These are phyloP conservation scores for Mycosphaerella sp. DNA, from an alignment of 2,329 filamentous ascomycete species.

Conservation along the genomic window DNA sequence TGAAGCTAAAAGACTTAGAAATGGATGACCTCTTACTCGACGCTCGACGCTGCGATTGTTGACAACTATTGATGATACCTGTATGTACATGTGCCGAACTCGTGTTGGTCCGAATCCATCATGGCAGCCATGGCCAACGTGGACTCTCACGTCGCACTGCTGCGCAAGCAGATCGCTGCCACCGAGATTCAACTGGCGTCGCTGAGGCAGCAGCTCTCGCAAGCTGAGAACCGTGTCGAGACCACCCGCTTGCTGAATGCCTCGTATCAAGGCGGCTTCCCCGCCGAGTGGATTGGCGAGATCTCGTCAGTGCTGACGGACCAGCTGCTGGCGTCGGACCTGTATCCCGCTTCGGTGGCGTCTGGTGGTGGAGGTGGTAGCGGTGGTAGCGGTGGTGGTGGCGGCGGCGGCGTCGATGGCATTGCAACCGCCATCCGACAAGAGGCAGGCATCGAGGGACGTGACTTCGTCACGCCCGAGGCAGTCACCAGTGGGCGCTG, in stretches of 20 bases:
- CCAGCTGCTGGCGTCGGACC: slow-evolving; percentile 12
- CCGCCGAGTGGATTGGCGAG: slow-evolving; percentile 41
- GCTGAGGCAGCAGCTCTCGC: slow-evolving; percentile 39
- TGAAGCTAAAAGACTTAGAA: too few relatives aligned
- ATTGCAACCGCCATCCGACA: slow-evolving; percentile 22
- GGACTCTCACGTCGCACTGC: slow-evolving; percentile 32
- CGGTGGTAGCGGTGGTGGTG: slow-evolving; percentile 5
- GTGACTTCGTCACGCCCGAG: slow-evolving; percentile 17
- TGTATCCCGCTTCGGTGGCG: slow-evolving; percentile 13
- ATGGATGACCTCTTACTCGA: too few relatives aligned
- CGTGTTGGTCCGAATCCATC: background rate
- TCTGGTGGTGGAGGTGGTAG: slow-evolving; percentile 6
- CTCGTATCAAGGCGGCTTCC: slow-evolving; percentile 37
- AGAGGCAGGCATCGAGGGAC: slow-evolving; percentile 15
- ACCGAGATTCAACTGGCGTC: slow-evolving; percentile 39
- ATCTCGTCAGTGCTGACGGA: slow-evolving; percentile 35
- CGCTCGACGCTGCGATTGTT: too few relatives aligned
- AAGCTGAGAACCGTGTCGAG: slow-evolving; percentile 36
- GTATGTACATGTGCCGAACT: too few relatives aligned
- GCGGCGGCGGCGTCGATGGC: slow-evolving; percentile 14
- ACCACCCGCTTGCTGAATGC: slow-evolving; percentile 26
- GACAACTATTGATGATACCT: too few relatives aligned
- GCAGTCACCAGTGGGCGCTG: slow-evolving; percentile 42
- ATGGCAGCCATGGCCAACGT: slow-evolving; percentile 16
- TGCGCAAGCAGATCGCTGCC: slow-evolving; percentile 40